Evolutionary conservation across 1,284 basidiomycete genomes (phyloP).

Genomic region (Schizopora paradoxa): DNA sequence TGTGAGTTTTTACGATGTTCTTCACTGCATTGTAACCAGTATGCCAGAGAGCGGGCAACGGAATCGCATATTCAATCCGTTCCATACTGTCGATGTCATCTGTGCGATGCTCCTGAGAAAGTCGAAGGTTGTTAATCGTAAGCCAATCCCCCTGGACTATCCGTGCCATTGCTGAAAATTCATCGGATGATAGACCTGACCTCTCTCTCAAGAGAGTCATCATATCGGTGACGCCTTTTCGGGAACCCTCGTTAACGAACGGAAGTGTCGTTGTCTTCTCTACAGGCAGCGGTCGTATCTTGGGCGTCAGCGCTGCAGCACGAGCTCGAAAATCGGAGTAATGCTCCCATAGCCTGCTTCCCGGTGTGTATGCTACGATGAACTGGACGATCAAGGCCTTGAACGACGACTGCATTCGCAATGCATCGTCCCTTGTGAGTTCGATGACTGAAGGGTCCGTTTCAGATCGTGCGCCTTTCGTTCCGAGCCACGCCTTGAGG

Average conservation of each 20-base stretch:
- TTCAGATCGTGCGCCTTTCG: conserved; percentile 17
- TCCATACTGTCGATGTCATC: conserved; percentile 21
- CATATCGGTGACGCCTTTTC: conserved; percentile 20
- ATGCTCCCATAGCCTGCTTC: conserved; percentile 8
- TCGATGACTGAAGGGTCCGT: conserved; percentile 21
- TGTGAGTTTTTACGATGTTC: conserved; percentile 22
- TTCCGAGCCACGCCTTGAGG: conserved; percentile 13
- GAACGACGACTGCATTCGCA: conserved; percentile 18
- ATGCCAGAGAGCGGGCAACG: conserved; percentile 14
- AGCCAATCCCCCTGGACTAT: conserved; percentile 23
- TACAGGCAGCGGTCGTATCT: conserved; percentile 18
- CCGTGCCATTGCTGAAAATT: conserved; percentile 16
- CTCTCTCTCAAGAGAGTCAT: conserved; percentile 16
- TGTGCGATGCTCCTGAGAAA: conserved; percentile 19
- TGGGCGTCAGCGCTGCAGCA: neutral
- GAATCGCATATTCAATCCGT: conserved; percentile 12
- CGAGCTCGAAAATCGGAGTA: neutral
- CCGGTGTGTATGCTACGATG: conserved; percentile 22
- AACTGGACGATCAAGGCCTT: conserved; percentile 22
- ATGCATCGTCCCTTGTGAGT: conserved; percentile 20
- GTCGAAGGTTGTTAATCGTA: conserved; percentile 20
- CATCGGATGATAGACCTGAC: conserved; percentile 12
- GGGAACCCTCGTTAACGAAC: conserved; percentile 23
- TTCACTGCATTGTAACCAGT: conserved; percentile 22
- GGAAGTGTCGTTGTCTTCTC: conserved; percentile 23